Evolutionary conservation across 23 red algal genomes (phyloP).

Genomic region (Gracilaria caudata): DNA sequence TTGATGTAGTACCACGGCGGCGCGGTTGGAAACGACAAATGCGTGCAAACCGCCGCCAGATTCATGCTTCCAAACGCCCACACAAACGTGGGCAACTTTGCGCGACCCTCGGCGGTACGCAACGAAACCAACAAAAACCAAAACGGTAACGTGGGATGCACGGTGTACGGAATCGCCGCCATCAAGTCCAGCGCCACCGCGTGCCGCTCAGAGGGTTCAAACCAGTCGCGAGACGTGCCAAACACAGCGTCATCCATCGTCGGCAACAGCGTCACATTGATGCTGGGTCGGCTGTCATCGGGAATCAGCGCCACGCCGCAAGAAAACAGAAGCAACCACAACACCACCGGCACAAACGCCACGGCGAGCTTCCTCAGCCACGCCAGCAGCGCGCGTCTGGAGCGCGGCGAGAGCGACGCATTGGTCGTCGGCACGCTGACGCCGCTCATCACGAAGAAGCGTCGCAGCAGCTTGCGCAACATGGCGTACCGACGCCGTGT

Average conservation of each 20-base stretch:
- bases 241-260: slow-evolving; percentile 53
- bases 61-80: slow-evolving; percentile 71
- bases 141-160: slow-evolving; percentile 84
- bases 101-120: neutral
- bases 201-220: neutral
- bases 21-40: slow-evolving; percentile 83
- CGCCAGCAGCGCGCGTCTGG: neutral
- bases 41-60: slow-evolving; percentile 74
- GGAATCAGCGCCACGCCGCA: slow-evolving; percentile 54
- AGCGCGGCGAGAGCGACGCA: neutral
- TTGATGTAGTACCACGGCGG: slow-evolving; percentile 96
- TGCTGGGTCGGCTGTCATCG: slow-evolving; percentile 18
- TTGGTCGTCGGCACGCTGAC: neutral
- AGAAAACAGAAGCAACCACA: slow-evolving; percentile 60
- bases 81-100: slow-evolving; percentile 48
- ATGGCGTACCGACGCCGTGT: too few relatives aligned
- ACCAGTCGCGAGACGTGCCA: slow-evolving; percentile 64
- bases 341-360: slow-evolving; percentile 41
- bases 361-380: neutral
- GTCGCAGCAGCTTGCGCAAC: neutral
- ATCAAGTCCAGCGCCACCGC: slow-evolving; percentile 63
- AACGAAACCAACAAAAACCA: slow-evolving; percentile 46
- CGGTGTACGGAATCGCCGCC: slow-evolving; percentile 89
- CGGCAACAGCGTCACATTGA: slow-evolving; percentile 83
- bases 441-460: neutral